Percentiles rank a stretch among this genome's conserved stretches.
phyloP scores from a whole-genome alignment of 2,329 filamentous ascomycete genomes.

The Fusarium burgessii region DNA sequence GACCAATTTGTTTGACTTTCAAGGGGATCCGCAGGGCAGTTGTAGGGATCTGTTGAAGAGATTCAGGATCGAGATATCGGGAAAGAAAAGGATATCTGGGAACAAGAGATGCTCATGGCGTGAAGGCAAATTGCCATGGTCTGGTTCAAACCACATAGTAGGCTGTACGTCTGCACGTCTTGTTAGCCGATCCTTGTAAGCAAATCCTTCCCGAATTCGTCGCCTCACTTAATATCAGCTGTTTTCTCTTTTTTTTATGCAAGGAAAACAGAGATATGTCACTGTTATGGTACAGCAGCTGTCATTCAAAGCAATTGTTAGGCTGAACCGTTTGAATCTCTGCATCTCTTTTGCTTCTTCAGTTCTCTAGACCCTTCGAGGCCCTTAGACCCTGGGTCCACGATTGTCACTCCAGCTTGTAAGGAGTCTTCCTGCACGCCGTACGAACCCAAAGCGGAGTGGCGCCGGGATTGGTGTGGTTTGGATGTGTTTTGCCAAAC shows the following conservation, averaged over 20 bases:
- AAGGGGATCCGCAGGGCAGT: constrained; percentile 32
- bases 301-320: not conserved
- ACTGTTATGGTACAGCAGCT: not conserved
- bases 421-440: constrained; percentile 2
- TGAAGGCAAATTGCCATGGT: not conserved
- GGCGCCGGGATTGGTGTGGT: constrained; percentile 5
- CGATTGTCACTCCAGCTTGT: not conserved
- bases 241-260: not conserved
- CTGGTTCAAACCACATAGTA: not conserved
- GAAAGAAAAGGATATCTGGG: not conserved
- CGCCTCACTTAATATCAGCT: not conserved
- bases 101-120: not conserved
- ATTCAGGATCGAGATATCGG: not conserved
- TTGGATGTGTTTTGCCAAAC: constrained; percentile 4
- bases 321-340: not conserved
- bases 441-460: constrained; percentile 4
- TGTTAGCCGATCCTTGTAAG: not conserved
- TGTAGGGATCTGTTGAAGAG: not conserved
- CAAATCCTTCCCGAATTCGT: not conserved
- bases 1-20: constrained; percentile 8
- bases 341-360: not conserved
- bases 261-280: not conserved
- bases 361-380: constrained; percentile 14
- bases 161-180: constrained; percentile 3
- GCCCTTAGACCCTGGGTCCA: constrained; percentile 6